Base-by-base conservation (phyloP, 73 alveolate species). In the Paramecium tetraurelia region DNA sequence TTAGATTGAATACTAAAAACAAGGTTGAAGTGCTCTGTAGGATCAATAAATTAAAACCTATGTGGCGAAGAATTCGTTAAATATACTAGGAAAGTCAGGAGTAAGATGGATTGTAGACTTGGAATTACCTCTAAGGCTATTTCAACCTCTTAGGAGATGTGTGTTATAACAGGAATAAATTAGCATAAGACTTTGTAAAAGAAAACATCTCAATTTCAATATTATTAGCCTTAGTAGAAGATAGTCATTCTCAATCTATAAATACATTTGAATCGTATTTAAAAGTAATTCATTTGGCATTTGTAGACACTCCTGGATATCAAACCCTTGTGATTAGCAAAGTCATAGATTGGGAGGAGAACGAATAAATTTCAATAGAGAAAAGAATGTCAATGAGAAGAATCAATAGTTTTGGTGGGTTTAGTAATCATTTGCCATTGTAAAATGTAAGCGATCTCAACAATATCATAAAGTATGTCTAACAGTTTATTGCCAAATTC, bases 101-200 rank as follows among this genome's bases (percentile, higher is more conserved):
- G 24, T 22, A 41, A 31, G 90, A 80, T 80, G 70, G 29, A 18
- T 35, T 80, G 7, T 22, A 43, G 46, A 43, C 90, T 0, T 80
- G 90, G 90, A 80, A 80, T 24, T 80, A 80, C 14, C 48, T 80
- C 22, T 80, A 80, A 44, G 46, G 63, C 1, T 80, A 80, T 48
- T 31, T 80, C 31, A 80, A 44, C 12, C 57, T 80, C 10, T 80
- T 80, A 20, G 70, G 76, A 80, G 90, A 80, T 80, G 44, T 80
- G 3, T 80, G 90, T 46, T 80, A 80, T 80, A 44, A 41, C 10
- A 40, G 90, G 20, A 80, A 80, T 43, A 80, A 46, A 80, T 35
- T 38, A 7, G 70, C 90, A 7, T 48, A 80, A 43, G 90, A 80
- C 14, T 80, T 80, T 80, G 75, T 80, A 0, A 31, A 41, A 21